Evolutionary conservation across 2,329 filamentous ascomycete species (phyloP).

Genomic region (Lecanicillium sp.): DNA sequence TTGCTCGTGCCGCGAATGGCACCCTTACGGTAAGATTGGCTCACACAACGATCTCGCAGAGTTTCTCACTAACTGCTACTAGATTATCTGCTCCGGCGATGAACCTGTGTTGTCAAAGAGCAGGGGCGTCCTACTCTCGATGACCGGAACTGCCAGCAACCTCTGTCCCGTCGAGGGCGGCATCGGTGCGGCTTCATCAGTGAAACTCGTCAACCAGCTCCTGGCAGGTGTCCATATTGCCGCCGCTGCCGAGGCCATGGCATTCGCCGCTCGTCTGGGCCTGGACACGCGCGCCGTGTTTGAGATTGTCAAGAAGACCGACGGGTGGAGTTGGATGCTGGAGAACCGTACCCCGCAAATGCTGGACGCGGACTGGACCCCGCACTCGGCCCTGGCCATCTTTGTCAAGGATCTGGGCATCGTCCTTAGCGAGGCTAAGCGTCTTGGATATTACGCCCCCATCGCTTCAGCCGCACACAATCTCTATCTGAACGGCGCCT

Average conservation of each 20-base stretch:
- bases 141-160: slow-evolving; percentile 22
- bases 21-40: slow-evolving; percentile 21
- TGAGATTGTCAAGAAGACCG: slow-evolving; percentile 35
- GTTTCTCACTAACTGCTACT: slow-evolving; percentile 2
- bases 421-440: slow-evolving; percentile 23
- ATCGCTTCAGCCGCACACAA: slow-evolving; percentile 22
- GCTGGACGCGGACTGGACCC: slow-evolving; percentile 26
- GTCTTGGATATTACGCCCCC: slow-evolving; percentile 18
- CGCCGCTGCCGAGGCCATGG: slow-evolving; percentile 47
- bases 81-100: slow-evolving; percentile 26
- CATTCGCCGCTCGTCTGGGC: slow-evolving; percentile 44
- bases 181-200: slow-evolving; percentile 44
- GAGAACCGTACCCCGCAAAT: slow-evolving; percentile 26
- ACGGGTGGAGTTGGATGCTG: slow-evolving; percentile 29
- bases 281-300: slow-evolving; percentile 40
- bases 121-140: slow-evolving; percentile 19
- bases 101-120: slow-evolving; percentile 14
- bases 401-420: slow-evolving; percentile 27
- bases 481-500: slow-evolving; percentile 23
- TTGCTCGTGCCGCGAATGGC: slow-evolving; percentile 26
- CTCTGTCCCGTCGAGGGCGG: slow-evolving; percentile 42
- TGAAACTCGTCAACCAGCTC: slow-evolving; percentile 51
- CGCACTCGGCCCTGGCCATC: slow-evolving; percentile 25
- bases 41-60: not conserved
- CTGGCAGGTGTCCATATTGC: slow-evolving; percentile 52